phyloP scores from a whole-genome alignment of 2,329 filamentous ascomycete genomes.

The Alternaria postmessia region DNA sequence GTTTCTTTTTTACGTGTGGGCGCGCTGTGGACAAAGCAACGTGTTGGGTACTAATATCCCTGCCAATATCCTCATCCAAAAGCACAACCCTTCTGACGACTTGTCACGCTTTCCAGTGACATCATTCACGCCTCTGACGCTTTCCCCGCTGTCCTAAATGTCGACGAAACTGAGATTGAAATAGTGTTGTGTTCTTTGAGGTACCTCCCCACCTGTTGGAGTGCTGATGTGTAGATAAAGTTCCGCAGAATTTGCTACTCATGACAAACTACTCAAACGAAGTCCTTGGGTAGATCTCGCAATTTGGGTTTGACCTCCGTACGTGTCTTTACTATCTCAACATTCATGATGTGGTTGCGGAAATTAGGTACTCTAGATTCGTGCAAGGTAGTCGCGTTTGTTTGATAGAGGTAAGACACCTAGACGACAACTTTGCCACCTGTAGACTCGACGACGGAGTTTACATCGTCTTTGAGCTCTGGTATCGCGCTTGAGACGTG shows the following conservation, averaged over 20 bases:
- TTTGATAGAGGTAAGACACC: not conserved
- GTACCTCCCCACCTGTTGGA: not conserved
- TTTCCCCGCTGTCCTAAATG: not conserved
- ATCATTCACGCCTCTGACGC: not conserved
- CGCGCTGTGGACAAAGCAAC: slow-evolving; percentile 3
- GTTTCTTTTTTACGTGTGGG: not conserved
- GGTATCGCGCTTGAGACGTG: slow-evolving; percentile 67
- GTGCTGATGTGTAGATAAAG: not conserved
- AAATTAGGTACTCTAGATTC: not conserved
- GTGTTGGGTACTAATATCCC: slow-evolving; percentile 10
- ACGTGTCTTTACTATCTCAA: not conserved
- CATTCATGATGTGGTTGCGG: not conserved
- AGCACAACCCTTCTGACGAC: not conserved
- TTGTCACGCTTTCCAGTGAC: not conserved
- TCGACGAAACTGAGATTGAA: not conserved
- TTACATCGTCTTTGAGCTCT: slow-evolving; percentile 63
- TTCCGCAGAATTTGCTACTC: not conserved
- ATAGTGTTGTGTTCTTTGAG: not conserved
- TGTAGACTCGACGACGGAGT: slow-evolving; percentile 57
- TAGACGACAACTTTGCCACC: slow-evolving; percentile 46
- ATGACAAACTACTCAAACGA: not conserved
- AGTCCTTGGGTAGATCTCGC: not conserved
- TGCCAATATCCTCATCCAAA: not conserved
- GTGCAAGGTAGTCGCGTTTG: not conserved
- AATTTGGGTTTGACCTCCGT: not conserved